Evolutionary conservation across 352 stramenopile genomes (phyloP), one percentile per base, ranked within the genome.

Genomic region (Phytophthora hibernalis): DNA sequence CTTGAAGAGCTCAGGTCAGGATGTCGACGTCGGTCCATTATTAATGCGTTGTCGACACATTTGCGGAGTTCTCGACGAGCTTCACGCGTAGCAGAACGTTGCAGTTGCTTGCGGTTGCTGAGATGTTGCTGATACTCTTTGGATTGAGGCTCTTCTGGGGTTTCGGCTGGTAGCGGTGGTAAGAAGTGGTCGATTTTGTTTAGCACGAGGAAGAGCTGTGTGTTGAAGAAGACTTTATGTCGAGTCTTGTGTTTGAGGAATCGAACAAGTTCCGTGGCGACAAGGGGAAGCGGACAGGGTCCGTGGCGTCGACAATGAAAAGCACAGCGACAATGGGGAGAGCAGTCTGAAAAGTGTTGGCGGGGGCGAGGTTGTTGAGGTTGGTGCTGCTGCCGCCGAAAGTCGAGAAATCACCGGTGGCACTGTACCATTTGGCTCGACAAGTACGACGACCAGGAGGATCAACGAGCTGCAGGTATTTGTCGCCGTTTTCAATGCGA

Each of bases 121-220:
- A 59, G 43, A 15, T 63, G 58, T 35, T 78, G 69, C 50, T 77
- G 66, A 12, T 60, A 59, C 53, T 72, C 56, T 54, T 57, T 50
- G 37, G 51, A 48, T n/a, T 69, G 35, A 5, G 38, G 49, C 8
- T 56, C 53, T 47, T 70, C 66, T 18, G 61, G 59, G 3, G 61
- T 69, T 58, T 69, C 60, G 5, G 35, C 18, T 0, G 37, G 51
- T 22, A 57, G 15, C 9, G 33, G 43, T 5, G 47, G 61, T 13
- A 79, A 18, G 13, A 73, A 69, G 16, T 62, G 45, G 51, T 90
- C 82, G 1, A 59, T 74, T 68, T 91, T 91, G 70, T 91, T 91
- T 33, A 91, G 56, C 15, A 91, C 24, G 2, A 89, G 49, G 38
- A 87, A 77, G 31, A 90, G 69, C 37, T 74, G 82, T 0, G 76